Percentiles rank a stretch among this genome's conserved stretches.
These are phyloP conservation scores for Clathrus columnatus DNA, from an alignment of 768 basidiomycete genomes.

Conservation along the genomic window DNA sequence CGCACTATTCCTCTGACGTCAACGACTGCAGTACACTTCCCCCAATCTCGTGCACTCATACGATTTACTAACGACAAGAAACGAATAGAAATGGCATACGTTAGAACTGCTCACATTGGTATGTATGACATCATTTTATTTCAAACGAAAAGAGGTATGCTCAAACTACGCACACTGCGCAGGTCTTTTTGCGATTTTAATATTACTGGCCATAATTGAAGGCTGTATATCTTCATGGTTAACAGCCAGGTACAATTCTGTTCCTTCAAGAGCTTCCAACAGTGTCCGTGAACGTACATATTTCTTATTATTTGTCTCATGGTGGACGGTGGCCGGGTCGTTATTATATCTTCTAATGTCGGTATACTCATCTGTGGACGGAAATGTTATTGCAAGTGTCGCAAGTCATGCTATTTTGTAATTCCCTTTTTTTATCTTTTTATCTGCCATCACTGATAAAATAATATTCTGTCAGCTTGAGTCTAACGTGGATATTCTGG, in stretches of 20 bases:
- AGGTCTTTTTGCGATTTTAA: constrained; percentile 47
- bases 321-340: constrained; percentile 59
- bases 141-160: not conserved
- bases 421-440: constrained; percentile 20
- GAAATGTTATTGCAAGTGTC: constrained; percentile 49
- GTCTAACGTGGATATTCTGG: constrained; percentile 74
- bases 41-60: not conserved
- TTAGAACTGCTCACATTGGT: not conserved
- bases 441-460: not conserved
- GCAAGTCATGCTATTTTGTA: constrained; percentile 57
- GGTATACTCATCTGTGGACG: constrained; percentile 35
- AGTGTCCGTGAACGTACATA: constrained; percentile 53
- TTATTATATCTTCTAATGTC: constrained; percentile 47
- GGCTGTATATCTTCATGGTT: constrained; percentile 68
- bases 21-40: not conserved
- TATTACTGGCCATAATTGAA: constrained; percentile 60
- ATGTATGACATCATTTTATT: not conserved
- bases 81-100: not conserved
- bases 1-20: not conserved
- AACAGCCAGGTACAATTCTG: constrained; percentile 46
- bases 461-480: constrained; percentile 34
- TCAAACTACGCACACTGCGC: constrained; percentile 5
- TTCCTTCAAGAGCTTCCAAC: constrained; percentile 40
- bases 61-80: not conserved
- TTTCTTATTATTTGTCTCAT: constrained; percentile 61